phyloP scores from a whole-genome alignment of 768 basidiomycete species.

The Suillus luteus region DNA sequence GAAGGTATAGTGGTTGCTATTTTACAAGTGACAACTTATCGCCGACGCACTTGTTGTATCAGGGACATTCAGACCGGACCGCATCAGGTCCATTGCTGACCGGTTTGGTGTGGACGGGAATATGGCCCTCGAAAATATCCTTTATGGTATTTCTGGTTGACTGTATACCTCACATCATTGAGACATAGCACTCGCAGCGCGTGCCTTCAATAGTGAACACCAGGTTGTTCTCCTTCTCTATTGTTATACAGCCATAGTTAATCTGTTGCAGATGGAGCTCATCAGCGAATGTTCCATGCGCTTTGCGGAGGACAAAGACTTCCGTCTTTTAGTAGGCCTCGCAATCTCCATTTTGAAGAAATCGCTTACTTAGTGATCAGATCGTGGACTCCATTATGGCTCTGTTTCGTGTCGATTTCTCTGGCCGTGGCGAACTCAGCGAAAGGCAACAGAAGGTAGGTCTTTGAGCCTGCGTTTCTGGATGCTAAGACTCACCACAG shows the following conservation, averaged over 20 bases:
- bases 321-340: slow-evolving; percentile 60
- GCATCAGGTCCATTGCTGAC: slow-evolving; percentile 88
- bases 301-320: slow-evolving; percentile 89
- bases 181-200: slow-evolving; percentile 50
- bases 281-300: slow-evolving; percentile 87
- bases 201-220: slow-evolving; percentile 92
- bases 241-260: slow-evolving; percentile 12
- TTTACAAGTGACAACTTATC: slow-evolving; percentile 7
- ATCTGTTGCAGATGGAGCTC: slow-evolving; percentile 71
- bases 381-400: slow-evolving; percentile 98
- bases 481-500: slow-evolving; percentile 16
- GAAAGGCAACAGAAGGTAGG: slow-evolving; percentile 89
- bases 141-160: slow-evolving; percentile 63
- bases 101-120: slow-evolving; percentile 91
- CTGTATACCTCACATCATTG: not conserved
- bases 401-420: slow-evolving; percentile 90
- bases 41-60: slow-evolving; percentile 23
- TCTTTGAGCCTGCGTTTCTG: not conserved
- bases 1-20: slow-evolving; percentile 50
- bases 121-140: slow-evolving; percentile 85
- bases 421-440: slow-evolving; percentile 90
- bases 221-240: slow-evolving; percentile 51
- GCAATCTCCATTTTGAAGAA: not conserved
- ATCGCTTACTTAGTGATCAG: slow-evolving; percentile 40
- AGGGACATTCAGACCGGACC: slow-evolving; percentile 96